Base-by-base conservation (phyloP, 1,284 basidiomycete species). In the Cerrena zonata region DNA sequence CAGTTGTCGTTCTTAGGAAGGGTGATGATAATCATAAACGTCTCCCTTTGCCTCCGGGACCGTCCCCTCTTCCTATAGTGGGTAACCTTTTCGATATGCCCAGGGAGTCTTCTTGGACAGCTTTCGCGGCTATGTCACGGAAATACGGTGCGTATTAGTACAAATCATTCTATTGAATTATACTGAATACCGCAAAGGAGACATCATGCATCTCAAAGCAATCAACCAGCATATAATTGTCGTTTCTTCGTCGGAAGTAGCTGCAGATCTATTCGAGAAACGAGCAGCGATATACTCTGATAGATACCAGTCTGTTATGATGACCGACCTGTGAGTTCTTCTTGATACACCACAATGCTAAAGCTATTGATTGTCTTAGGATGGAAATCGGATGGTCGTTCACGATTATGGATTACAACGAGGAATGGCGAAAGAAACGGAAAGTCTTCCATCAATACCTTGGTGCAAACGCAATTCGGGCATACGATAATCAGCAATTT, bases 181-280 rank as follows among this genome's bases (percentile, higher is more conserved):
- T n/a, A n/a, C n/a, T n/a, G n/a, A n/a, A n/a, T n/a, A n/a, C n/a
- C n/a, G n/a, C n/a, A n/a, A 3, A 48, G 47, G 47, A 11, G 76
- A 61, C 44, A 37, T 65, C 22, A 36, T 63, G n/a, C 60, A 62
- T 48, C 39, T 64, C 43, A 60, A 56, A 40, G 58, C 57, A 10
- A 52, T 63, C 19, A 58, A 58, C 15, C 59, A 57, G 12, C 45
- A 58, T 45, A 52, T 65, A 11, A 51, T 65, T 34, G 49, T 65
- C 21, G 48, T 65, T 4, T 65, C 63, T 25, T 60, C 67, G 4
- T 73, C 71, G 0, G 69, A 74, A 57, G 68, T 69, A 5, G 72
- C 72, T 15, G 75, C 73, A 71, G 75, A 77, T 54, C 61, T 77
- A 7, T 62, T 77, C 13, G 77, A 77, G 53, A 77, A 76, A 53